Evolutionary conservation across 2,329 filamentous ascomycete species (phyloP).

Genomic region (Penicillium corylophilum): DNA sequence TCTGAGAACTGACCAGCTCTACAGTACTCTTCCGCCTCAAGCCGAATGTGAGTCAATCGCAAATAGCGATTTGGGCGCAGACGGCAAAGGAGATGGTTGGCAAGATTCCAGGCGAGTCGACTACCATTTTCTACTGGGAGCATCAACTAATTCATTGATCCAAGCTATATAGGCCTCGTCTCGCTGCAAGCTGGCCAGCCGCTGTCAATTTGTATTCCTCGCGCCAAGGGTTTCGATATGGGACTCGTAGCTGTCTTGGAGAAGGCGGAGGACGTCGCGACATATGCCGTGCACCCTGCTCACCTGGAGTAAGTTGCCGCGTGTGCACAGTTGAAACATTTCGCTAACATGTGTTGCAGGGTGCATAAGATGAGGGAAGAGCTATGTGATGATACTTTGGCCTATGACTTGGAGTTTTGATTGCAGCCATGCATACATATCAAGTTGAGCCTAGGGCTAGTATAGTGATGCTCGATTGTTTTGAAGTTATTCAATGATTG

Average conservation of each 20-base stretch:
- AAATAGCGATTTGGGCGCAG: conserved; percentile 33
- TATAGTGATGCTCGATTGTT: background rate
- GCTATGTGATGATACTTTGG: conserved; percentile 44
- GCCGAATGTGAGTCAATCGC: conserved; percentile 33
- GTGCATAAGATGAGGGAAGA: conserved; percentile 42
- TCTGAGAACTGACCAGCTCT: conserved; percentile 1
- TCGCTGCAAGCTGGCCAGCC: conserved; percentile 40
- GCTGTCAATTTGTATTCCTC: conserved; percentile 40
- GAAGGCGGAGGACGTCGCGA: conserved; percentile 41
- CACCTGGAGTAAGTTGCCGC: conserved; percentile 43
- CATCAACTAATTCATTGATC: background rate
- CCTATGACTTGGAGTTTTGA: conserved; percentile 44
- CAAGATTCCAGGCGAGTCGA: conserved; percentile 39
- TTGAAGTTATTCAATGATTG: background rate
- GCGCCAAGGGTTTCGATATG: conserved; percentile 48
- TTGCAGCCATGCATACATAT: too few relatives aligned
- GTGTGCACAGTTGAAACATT: too few relatives aligned
- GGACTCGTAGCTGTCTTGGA: conserved; percentile 49
- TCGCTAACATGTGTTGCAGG: conserved; percentile 22
- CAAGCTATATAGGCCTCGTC: conserved; percentile 26
- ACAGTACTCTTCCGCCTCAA: conserved; percentile 47
- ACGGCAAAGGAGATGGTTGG: conserved; percentile 41
- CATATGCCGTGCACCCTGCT: conserved; percentile 48
- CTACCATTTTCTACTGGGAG: background rate
- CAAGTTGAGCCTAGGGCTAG: background rate